Evolutionary conservation across 306 rosid species (phyloP), one percentile per base, ranked within the genome.

Genomic region (Trifolium fragiferum): DNA sequence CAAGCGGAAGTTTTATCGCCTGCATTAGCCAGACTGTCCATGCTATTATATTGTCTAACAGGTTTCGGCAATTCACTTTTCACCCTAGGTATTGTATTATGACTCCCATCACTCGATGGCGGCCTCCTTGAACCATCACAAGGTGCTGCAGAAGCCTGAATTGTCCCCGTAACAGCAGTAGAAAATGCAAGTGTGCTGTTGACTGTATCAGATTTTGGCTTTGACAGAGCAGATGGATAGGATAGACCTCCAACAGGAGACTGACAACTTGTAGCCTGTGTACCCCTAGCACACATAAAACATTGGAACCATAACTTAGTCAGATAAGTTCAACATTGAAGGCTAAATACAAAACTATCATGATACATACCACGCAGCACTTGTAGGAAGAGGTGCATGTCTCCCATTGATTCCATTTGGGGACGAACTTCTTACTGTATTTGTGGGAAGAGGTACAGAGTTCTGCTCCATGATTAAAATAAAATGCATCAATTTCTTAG

Each of bases 381-480:
- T 88, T 30, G 93, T 87, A 38, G 95, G 93, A 41, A 95, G 96
- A 60, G 89, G 74, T 11, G 81, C 62, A 49, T 93, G 85, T 70
- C 86, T 90, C 77, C 86, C 96, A 82, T 87, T 58, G 63, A 86
- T 76, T 86, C 91, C 98, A 82, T 90, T 89, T 5, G 99, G 90
- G 74, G 98, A 92, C 83, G 96, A 92, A 78, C 83, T 87, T 82
- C 86, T 84, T 55, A 59, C 65, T 11, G 64, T 69, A 30, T 30
- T 30, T 30, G 33, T 30, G 33, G 33, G 79, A 77, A 85, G 66
- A 78, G 33, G 33, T 30, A 4, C 78, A 66, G 87, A 60, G 82
- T 75, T 90, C 98, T 92, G 90, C 58, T 20, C 46, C 73, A 63
- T 47, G 63, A 76, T 50, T 38, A 49, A 72, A 78, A 75, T 20